Evolutionary conservation across 2,329 filamentous ascomycete genomes (phyloP).

Genomic region (Pseudogymnoascus sp.): DNA sequence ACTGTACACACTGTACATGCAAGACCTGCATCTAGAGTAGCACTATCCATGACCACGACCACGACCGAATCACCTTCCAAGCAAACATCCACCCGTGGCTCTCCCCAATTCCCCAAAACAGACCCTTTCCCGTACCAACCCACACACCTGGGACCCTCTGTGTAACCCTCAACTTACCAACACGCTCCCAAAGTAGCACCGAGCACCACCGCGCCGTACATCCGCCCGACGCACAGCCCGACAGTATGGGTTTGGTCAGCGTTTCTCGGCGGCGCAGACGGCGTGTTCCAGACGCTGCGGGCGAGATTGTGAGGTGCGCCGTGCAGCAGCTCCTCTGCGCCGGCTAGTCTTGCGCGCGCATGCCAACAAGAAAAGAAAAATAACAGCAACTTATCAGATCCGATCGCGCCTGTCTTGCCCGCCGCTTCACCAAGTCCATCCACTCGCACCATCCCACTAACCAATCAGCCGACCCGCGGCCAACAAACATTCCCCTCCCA

Average conservation of each 20-base stretch:
- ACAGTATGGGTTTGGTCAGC: not conserved
- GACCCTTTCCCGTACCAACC: not conserved
- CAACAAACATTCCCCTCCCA: not conserved
- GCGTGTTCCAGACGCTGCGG: not conserved
- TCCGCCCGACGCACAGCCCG: not conserved
- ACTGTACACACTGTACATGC: not conserved
- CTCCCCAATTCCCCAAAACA: not conserved
- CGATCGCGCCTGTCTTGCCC: not conserved
- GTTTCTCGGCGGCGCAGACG: not conserved
- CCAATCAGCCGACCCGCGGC: not conserved
- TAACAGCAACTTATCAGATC: not conserved
- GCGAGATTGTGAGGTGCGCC: not conserved
- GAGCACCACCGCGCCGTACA: not conserved
- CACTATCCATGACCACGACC: not conserved
- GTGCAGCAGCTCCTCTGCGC: not conserved
- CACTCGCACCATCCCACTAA: no score
- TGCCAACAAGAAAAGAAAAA: not conserved
- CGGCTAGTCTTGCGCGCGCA: not conserved
- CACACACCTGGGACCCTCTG: not conserved
- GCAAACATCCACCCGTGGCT: not conserved
- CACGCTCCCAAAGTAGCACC: not conserved
- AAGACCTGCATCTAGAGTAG: not conserved
- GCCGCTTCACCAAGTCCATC: not conserved
- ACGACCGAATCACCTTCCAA: not conserved
- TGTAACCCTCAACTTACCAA: not conserved